These are phyloP conservation scores for Dioszegia aurantiaca DNA, from an alignment of 768 basidiomycete species.

Conservation along the genomic window DNA sequence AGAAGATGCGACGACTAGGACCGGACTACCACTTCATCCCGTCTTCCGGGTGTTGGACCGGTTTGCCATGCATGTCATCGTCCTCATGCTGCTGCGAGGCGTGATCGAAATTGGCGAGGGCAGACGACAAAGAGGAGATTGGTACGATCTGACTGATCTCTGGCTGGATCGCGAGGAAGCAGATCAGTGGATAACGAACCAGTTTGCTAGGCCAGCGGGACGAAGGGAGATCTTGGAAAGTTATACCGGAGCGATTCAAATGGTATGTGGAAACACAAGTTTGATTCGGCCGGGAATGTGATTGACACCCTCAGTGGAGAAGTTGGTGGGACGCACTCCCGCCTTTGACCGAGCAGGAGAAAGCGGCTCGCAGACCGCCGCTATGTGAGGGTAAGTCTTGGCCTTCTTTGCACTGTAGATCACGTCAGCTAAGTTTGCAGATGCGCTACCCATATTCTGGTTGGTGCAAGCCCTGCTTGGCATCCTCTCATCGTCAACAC, in stretches of 20 bases:
- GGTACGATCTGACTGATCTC: slow-evolving; percentile 3
- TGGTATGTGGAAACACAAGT: not conserved
- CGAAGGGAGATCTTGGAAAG: not conserved
- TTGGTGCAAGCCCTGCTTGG: slow-evolving; percentile 40
- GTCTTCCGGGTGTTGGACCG: not conserved
- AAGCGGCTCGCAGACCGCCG: not conserved
- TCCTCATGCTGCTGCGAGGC: not conserved
- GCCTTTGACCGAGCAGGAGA: not conserved
- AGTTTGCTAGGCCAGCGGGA: not conserved
- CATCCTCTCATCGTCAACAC: slow-evolving; percentile 7
- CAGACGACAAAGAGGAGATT: not conserved
- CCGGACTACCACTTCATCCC: not conserved
- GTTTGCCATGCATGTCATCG: not conserved
- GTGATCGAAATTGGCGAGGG: slow-evolving; percentile 7
- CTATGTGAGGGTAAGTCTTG: slow-evolving; percentile 1
- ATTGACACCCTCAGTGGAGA: not conserved
- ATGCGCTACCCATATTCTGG: slow-evolving; percentile 49
- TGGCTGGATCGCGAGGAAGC: slow-evolving; percentile 7
- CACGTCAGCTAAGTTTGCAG: not conserved
- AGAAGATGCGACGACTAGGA: too few relatives aligned
- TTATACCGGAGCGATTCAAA: not conserved
- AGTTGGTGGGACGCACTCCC: slow-evolving; percentile 2
- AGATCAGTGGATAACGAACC: not conserved
- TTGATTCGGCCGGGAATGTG: not conserved
- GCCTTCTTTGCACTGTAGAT: not conserved